Evolutionary conservation across 208 protist species (phyloP), one percentile per base, ranked within the genome.

Genomic region (Leishmania arabica): DNA sequence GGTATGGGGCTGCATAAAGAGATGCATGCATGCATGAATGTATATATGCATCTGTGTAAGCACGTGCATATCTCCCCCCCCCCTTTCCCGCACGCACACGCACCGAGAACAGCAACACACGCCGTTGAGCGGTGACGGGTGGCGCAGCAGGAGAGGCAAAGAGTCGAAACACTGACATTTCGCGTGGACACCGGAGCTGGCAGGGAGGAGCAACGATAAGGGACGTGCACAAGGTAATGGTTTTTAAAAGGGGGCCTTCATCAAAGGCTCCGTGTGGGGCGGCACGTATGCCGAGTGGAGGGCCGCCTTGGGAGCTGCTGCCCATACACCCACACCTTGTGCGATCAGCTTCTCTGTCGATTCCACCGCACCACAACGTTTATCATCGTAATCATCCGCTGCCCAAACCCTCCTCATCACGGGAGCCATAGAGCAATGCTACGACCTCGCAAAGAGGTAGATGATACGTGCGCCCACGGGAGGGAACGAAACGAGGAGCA

Each of bases 1-100:
- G 1, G 49, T 53, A 53, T 9, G 37, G 37, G 37, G 1, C 17
- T 17, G 49, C 11, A 19, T 11, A 54, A 19, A 54, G 51, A 54
- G 51, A 4, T 19, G 51, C 19, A 21, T 58, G 31, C 40, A 79
- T 47, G 13, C 19, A 80, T 76, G 17, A 79, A 82, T 70, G 78
- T 69, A 47, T 68, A 71, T 76, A 79, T 40, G 13, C 6, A 58
- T 42, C 37, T 37, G 37, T 37, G 7, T 54, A 75, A 75, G 40
- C 21, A n/a, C 56, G 11, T 21, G 1, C 24, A 31, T 62, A 7
- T 13, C 24, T 62, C 11, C 7, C 56, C 27, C 56, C 11, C 7
- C 56, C 27, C 56, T 31, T 17, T 8, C 27, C 9, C 56, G 31
- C 24, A 31, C 56, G 56, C 27, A 31, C 27, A 62, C 21, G 56